Percentiles rank a stretch among this genome's conserved stretches.
These are phyloP conservation scores for Medicago truncatula DNA, from an alignment of 306 rosid genomes.

Conservation along the genomic window DNA sequence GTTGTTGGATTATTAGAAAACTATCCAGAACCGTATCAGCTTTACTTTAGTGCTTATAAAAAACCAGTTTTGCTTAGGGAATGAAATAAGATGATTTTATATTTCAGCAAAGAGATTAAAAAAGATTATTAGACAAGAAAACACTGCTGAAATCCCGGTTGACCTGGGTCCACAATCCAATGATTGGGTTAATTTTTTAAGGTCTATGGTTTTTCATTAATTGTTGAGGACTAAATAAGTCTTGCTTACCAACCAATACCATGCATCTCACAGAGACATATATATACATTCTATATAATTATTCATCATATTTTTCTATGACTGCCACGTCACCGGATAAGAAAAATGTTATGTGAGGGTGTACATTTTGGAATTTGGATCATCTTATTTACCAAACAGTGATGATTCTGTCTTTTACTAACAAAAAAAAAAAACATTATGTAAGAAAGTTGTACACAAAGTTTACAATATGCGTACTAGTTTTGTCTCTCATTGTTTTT, in stretches of 20 bases:
- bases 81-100: neutral
- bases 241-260: neutral
- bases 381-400: no score
- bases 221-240: neutral
- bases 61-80: neutral
- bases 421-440: no score
- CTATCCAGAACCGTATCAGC: slow-evolving; percentile 11
- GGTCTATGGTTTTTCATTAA: neutral
- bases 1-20: slow-evolving; percentile 31
- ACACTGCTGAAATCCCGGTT: slow-evolving; percentile 35
- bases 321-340: no score
- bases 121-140: neutral
- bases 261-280: neutral
- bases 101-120: neutral
- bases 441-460: no score
- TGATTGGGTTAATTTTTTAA: slow-evolving; percentile 1
- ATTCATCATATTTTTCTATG: no score
- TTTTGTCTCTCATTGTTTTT: no score
- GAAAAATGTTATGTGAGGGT: no score
- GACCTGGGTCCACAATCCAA: slow-evolving; percentile 34
- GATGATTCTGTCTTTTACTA: no score
- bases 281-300: no score
- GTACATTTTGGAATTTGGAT: no score
- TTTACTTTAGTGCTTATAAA: neutral
- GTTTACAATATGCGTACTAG: no score